Percentiles rank a stretch among this genome's conserved stretches.
Conservation (phyloP, 2,329 filamentous ascomycete genomes). For the Curvularia eragrostidis region DNA sequence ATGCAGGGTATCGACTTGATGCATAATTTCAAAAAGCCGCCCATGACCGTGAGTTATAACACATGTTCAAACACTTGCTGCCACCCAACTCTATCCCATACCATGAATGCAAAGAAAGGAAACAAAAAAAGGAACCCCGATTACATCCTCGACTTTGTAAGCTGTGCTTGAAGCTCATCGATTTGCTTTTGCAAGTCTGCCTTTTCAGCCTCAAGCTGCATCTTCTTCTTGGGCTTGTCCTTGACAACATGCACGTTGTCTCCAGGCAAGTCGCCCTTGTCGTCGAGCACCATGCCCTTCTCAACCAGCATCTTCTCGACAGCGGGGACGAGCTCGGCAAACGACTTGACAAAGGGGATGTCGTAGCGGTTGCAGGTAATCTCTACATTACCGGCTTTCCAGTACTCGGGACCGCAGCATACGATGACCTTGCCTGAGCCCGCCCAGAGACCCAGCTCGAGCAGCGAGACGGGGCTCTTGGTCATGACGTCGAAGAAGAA, state of each 20-base stretch:
- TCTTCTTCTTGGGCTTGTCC: constrained; percentile 14
- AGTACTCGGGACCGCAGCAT: constrained; percentile 60
- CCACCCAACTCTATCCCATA: neutral
- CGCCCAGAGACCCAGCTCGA: constrained; percentile 66
- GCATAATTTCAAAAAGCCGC: neutral
- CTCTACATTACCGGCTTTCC: constrained; percentile 67
- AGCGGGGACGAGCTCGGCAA: constrained; percentile 51
- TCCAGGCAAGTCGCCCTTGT: constrained; percentile 19
- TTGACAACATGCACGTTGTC: constrained; percentile 12
- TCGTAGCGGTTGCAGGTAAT: constrained; percentile 61
- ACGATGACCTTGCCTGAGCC: constrained; percentile 58
- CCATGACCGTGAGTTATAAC: neutral
- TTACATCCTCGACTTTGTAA: neutral
- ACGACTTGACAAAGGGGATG: constrained; percentile 51
- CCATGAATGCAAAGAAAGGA: neutral
- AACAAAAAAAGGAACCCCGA: neutral
- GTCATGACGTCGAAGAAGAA: constrained; percentile 64
- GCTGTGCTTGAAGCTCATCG: constrained; percentile 9
- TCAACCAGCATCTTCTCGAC: constrained; percentile 45
- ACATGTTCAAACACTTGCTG: neutral
- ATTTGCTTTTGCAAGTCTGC: constrained; percentile 7
- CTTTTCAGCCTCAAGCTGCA: constrained; percentile 12
- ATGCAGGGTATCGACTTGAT: neutral
- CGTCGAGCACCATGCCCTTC: constrained; percentile 36
- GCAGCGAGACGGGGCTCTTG: constrained; percentile 63